These are phyloP conservation scores for Cordyceps militaris DNA, from an alignment of 2,329 filamentous ascomycete species.

Conservation along the genomic window DNA sequence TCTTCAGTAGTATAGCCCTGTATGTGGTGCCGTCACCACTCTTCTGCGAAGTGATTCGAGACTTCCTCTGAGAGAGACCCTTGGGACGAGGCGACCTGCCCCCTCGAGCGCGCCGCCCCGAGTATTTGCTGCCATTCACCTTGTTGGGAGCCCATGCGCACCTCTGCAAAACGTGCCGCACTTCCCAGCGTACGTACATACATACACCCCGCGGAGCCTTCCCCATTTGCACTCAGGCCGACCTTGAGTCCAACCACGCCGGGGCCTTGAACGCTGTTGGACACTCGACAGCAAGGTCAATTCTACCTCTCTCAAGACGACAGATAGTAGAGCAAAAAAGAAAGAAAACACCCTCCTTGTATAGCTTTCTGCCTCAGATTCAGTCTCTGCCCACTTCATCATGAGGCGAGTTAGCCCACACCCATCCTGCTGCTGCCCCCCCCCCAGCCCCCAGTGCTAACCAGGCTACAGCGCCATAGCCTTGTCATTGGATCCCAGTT, in stretches of 20 bases:
- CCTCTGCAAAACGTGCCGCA: not conserved
- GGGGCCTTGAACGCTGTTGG: not conserved
- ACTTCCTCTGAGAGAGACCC: not conserved
- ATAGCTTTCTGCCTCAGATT: not conserved
- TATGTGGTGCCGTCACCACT: not conserved
- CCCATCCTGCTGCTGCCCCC: not conserved
- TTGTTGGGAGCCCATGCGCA: not conserved
- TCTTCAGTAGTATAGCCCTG: not conserved
- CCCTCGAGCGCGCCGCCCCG: not conserved
- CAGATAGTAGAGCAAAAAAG: too few species aligned
- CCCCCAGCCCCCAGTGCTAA: slow-evolving; percentile 5
- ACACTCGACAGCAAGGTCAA: not conserved
- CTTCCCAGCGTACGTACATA: not conserved
- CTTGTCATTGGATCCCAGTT: slow-evolving; percentile 11
- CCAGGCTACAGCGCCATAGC: slow-evolving; percentile 11
- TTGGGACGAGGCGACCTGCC: not conserved
- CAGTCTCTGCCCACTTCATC: not conserved
- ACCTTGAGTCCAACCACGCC: not conserved
- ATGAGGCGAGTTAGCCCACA: slow-evolving; percentile 5
- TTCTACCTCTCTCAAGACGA: not conserved
- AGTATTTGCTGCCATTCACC: not conserved
- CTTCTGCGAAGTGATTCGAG: not conserved
- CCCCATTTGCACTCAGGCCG: slow-evolving; percentile 2
- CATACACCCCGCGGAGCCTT: slow-evolving; percentile 1
- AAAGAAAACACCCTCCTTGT: not conserved